Conservation (phyloP, 139 green algal species). For the Diplosphaera chodatii region DNA sequence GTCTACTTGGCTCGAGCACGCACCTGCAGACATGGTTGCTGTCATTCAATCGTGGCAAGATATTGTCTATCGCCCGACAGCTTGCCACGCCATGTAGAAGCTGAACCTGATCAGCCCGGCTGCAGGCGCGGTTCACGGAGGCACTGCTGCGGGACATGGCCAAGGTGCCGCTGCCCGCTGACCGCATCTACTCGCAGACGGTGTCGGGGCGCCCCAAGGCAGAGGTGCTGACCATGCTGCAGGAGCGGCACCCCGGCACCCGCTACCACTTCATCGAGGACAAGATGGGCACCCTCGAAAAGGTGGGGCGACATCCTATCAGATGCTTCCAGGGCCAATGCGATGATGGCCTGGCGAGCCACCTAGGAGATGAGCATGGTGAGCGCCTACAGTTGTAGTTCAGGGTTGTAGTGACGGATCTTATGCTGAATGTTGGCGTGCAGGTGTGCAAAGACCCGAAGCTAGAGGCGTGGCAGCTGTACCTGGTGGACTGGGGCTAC, state of each 20-base stretch:
- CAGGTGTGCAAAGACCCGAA: slow-evolving; percentile 47
- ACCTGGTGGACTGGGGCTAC: slow-evolving; percentile 93
- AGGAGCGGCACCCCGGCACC: slow-evolving; percentile 42
- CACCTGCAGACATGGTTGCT: too few species aligned
- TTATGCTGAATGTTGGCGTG: too few species aligned
- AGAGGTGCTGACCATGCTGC: slow-evolving; percentile 62
- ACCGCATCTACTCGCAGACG: slow-evolving; percentile 79
- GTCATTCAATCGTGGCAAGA: too few species aligned
- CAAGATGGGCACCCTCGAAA: slow-evolving; percentile 83
- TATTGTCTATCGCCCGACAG: too few species aligned
- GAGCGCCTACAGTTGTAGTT: too few species aligned
- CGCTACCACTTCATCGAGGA: slow-evolving; percentile 85
- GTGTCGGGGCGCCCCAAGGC: slow-evolving; percentile 72
- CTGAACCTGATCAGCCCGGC: neutral
- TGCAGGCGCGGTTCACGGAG: slow-evolving; percentile 79
- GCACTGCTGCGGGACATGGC: slow-evolving; percentile 81
- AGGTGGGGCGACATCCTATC: slow-evolving; percentile 36
- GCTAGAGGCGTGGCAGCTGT: slow-evolving; percentile 65
- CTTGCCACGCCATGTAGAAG: too few species aligned
- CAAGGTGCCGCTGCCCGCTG: slow-evolving; percentile 60
- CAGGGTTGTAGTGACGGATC: too few species aligned
- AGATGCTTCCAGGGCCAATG: too few species aligned
- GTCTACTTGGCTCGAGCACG: too few species aligned
- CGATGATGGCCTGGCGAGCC: too few species aligned
- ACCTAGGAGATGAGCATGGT: neutral